These are phyloP conservation scores for Pestalotiopsis fici DNA, from an alignment of 2,329 filamentous ascomycete species.

Conservation along the genomic window DNA sequence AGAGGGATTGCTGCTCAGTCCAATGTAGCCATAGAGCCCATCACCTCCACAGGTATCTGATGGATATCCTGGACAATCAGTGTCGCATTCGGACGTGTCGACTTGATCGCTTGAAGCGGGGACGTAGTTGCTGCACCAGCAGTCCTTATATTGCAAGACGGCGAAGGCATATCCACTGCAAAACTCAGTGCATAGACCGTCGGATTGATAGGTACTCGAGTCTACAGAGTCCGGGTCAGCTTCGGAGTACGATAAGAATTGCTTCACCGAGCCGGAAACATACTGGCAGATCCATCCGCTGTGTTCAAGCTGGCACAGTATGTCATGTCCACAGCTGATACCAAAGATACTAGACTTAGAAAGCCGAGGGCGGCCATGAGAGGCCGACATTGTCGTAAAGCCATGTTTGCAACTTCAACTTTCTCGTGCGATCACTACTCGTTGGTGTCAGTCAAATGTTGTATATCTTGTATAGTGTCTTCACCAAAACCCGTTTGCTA, in stretches of 20 bases:
- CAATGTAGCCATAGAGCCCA: conserved; percentile 66
- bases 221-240: conserved; percentile 36
- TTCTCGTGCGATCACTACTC: not conserved
- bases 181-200: conserved; percentile 65
- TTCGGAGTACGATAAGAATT: conserved; percentile 8
- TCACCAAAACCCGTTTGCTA: not conserved
- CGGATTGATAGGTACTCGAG: conserved; percentile 62
- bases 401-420: conserved; percentile 19
- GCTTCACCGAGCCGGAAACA: conserved; percentile 24
- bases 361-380: conserved; percentile 22
- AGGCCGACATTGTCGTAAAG: conserved; percentile 17
- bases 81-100: conserved; percentile 50
- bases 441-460: not conserved
- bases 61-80: conserved; percentile 68
- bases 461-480: not conserved
- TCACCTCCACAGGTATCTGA: conserved; percentile 65
- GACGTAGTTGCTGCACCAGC: conserved; percentile 75
- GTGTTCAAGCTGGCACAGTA: conserved; percentile 52
- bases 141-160: conserved; percentile 63
- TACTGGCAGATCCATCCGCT: conserved; percentile 40
- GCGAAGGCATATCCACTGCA: conserved; percentile 69
- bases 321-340: conserved; percentile 28
- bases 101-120: conserved; percentile 49
- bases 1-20: conserved; percentile 51
- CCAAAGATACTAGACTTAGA: conserved; percentile 20